These are phyloP conservation scores for Hyphodiscus hymeniophilus DNA, from an alignment of 495 filamentous ascomycete genomes.

Conservation along the genomic window DNA sequence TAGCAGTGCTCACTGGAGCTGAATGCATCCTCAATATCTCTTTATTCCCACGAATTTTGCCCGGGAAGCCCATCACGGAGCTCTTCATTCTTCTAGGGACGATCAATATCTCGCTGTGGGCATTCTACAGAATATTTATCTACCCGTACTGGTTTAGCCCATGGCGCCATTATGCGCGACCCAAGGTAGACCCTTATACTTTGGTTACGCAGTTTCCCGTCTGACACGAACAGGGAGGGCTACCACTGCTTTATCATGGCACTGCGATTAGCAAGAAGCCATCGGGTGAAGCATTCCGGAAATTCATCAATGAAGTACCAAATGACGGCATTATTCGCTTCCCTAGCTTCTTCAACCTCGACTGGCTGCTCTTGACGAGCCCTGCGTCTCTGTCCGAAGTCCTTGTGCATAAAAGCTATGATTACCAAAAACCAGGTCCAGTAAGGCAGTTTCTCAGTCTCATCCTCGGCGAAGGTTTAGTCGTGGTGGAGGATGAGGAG, in stretches of 20 bases:
- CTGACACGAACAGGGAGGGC: conserved; percentile 34
- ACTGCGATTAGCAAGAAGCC: conserved; percentile 28
- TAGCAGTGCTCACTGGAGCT: not conserved
- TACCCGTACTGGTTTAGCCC: conserved; percentile 69
- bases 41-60: not conserved
- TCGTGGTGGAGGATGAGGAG: conserved; percentile 77
- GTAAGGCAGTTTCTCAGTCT: conserved; percentile 48
- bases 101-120: conserved; percentile 17
- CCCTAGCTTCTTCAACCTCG: conserved; percentile 54
- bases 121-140: conserved; percentile 46
- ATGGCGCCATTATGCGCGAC: conserved; percentile 51
- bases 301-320: conserved; percentile 51
- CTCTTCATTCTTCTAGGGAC: conserved; percentile 8
- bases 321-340: conserved; percentile 81
- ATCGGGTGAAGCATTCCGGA: not conserved
- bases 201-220: not conserved
- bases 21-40: not conserved
- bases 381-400: conserved; percentile 61
- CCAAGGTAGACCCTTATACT: conserved; percentile 28
- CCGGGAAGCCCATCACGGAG: not conserved
- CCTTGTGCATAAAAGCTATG: conserved; percentile 62
- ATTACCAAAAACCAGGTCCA: conserved; percentile 63
- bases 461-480: conserved; percentile 65
- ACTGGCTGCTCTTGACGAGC: conserved; percentile 56
- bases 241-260: conserved; percentile 5